Base-by-base conservation (phyloP, 140 eudicot species). In the Flaveria floridana region DNA sequence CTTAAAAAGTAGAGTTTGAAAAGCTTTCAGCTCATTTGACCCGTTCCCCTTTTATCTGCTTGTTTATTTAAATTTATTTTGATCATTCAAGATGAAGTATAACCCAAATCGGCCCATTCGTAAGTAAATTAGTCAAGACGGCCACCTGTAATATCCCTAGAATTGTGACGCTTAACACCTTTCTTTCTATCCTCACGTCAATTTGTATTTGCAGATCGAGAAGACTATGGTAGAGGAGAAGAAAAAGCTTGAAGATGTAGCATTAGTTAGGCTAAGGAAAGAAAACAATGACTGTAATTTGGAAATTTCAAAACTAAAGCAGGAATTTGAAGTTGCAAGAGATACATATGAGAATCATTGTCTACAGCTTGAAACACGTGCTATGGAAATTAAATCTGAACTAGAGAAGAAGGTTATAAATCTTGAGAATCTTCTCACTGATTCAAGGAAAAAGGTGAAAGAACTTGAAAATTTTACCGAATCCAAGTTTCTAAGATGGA, bases 401-500 rank as follows among this genome's bases (percentile, higher is more conserved):
- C 81, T 86, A 44, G 83, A 86, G 80, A 81, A 87, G 42, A 94
- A 85, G 83, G 78, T 85, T 59, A 18, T 0, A 55, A 91, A 88
- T 74, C 90, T 90, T 72, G 89, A 85, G 53, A 44, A 67, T 69
- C 85, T 76, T 74, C 74, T 88, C 68, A 46, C 72, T 66, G 87
- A 78, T 74, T 85, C 99, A 72, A 84, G 67, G 67, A 88, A 86
- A 64, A 90, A 85, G 76, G 95, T 82, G 55, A 80, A 88, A 75
- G 94, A 90, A 73, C 88, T 88, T 65, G 95, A 94, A 85, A 86
- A 83, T 4, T 82, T 74, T 34, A 62, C 87, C 6, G 89, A 90
- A 84, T 83, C 90, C 1, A 86, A 90, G 71, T 85, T 68, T 57
- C 57, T 65, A 55, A 70, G 83, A 75, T 88, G 90, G 91, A 90